Conservation (phyloP, 129 eudicot species). For the Sambucus nigra region DNA sequence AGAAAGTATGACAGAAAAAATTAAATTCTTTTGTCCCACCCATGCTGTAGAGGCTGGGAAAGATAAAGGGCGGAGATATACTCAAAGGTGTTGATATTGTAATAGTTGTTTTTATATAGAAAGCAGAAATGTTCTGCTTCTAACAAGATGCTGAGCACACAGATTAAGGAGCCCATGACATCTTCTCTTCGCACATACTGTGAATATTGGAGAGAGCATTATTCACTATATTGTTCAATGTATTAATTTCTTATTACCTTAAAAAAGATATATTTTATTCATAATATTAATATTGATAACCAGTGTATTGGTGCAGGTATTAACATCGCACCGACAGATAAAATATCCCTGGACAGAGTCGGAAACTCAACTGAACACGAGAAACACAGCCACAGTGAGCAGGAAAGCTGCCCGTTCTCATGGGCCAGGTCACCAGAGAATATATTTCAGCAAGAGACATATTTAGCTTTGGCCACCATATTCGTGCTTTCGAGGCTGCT, state of each 20-base stretch:
- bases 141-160: too few relatives aligned
- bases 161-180: too few relatives aligned
- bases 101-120: too few relatives aligned
- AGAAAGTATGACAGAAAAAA: too few relatives aligned
- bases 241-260: background rate
- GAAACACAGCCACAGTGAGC: conserved; percentile 14
- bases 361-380: conserved; percentile 23
- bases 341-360: conserved; percentile 24
- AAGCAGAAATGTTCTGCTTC: too few relatives aligned
- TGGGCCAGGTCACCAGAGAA: conserved; percentile 86
- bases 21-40: too few relatives aligned
- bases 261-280: background rate
- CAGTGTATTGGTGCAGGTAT: conserved; percentile 29
- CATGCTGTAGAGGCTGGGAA: too few relatives aligned
- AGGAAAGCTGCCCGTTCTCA: conserved; percentile 75
- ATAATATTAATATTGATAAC: background rate
- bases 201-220: too few relatives aligned
- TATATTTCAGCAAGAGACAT: conserved; percentile 66
- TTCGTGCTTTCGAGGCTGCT: conserved; percentile 63
- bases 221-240: too few relatives aligned
- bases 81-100: too few relatives aligned
- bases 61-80: too few relatives aligned
- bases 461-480: conserved; percentile 65
- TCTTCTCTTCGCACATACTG: too few relatives aligned
- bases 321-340: conserved; percentile 18